Evolutionary conservation across 2,329 filamentous ascomycete genomes (phyloP).

Genomic region (Pseudocercospora crystallina): DNA sequence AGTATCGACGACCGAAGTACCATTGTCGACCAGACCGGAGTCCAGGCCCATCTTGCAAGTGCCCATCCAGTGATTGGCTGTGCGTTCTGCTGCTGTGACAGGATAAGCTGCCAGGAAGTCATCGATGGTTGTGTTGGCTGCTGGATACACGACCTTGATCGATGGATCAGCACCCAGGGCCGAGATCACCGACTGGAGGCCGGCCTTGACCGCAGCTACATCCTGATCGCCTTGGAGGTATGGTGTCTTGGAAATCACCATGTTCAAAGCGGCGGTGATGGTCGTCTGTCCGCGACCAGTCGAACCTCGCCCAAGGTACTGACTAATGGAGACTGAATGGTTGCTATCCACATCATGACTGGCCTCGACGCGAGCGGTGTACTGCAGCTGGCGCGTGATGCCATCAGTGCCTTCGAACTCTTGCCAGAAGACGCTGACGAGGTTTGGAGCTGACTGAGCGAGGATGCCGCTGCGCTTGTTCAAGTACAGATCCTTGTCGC

Average conservation of each 20-base stretch:
- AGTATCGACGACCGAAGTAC: conserved; percentile 50
- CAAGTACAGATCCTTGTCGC: conserved; percentile 44
- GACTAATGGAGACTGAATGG: conserved; percentile 43
- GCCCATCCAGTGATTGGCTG: conserved; percentile 50
- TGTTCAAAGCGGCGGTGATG: conserved; percentile 58
- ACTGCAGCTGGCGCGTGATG: conserved; percentile 63
- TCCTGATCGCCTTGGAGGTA: conserved; percentile 61
- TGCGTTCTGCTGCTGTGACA: conserved; percentile 39
- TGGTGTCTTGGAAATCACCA: conserved; percentile 59
- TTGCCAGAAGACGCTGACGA: conserved; percentile 63
- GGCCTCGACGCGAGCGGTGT: conserved; percentile 64
- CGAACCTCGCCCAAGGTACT: conserved; percentile 64
- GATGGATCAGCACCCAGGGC: conserved; percentile 55
- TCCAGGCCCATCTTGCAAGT: conserved; percentile 43
- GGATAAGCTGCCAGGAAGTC: conserved; percentile 54
- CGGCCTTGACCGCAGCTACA: conserved; percentile 62
- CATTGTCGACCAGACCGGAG: conserved; percentile 43
- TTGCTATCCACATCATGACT: conserved; percentile 47
- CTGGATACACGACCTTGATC: conserved; percentile 59
- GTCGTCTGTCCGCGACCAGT: conserved; percentile 63
- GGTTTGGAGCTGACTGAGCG: conserved; percentile 64
- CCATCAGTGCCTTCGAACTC: conserved; percentile 58
- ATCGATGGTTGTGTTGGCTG: conserved; percentile 53
- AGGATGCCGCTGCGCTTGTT: conserved; percentile 58
- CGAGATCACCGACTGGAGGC: conserved; percentile 60